These are phyloP conservation scores for Avena insularis DNA, from an alignment of 176 grass and related monocot genomes.

Conservation along the genomic window DNA sequence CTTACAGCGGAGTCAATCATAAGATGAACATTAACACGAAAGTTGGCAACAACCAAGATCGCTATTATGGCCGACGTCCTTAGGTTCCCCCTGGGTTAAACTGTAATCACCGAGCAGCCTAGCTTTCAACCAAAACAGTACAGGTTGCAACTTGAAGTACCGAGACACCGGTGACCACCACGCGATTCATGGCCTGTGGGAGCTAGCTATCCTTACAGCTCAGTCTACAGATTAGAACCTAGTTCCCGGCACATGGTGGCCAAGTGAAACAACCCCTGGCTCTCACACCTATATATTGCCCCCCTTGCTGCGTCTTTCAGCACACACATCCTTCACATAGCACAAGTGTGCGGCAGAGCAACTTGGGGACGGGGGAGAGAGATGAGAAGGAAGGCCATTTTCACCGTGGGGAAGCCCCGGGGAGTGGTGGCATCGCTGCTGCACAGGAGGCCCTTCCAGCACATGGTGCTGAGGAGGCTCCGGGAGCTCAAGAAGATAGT, in stretches of 20 bases:
- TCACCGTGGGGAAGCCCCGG: constrained; percentile 55
- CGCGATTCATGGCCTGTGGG: constrained; percentile 42
- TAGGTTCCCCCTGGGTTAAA: neutral
- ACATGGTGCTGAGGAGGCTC: constrained; percentile 63
- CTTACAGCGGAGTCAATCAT: neutral
- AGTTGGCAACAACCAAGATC: neutral
- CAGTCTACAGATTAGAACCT: constrained; percentile 55
- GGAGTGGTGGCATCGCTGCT: constrained; percentile 2
- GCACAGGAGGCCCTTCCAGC: constrained; percentile 50
- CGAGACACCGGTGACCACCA: neutral
- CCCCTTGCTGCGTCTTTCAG: constrained; percentile 22
- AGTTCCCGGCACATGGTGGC: constrained; percentile 47
- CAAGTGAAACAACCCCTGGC: constrained; percentile 42
- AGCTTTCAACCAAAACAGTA: constrained; percentile 6
- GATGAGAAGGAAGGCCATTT: constrained; percentile 55
- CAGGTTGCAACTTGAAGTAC: neutral
- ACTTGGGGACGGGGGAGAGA: neutral
- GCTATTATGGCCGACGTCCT: neutral
- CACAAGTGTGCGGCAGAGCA: constrained; percentile 5
- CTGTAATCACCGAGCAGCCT: neutral
- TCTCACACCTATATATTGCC: constrained; percentile 53
- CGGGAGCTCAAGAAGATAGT: constrained; percentile 76
- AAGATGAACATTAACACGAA: neutral
- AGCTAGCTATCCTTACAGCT: constrained; percentile 51
- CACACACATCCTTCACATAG: constrained; percentile 35